Evolutionary conservation across 257 asterid genomes (phyloP), one percentile per base, ranked within the genome.

Genomic region (Salvia rosmarinus): DNA sequence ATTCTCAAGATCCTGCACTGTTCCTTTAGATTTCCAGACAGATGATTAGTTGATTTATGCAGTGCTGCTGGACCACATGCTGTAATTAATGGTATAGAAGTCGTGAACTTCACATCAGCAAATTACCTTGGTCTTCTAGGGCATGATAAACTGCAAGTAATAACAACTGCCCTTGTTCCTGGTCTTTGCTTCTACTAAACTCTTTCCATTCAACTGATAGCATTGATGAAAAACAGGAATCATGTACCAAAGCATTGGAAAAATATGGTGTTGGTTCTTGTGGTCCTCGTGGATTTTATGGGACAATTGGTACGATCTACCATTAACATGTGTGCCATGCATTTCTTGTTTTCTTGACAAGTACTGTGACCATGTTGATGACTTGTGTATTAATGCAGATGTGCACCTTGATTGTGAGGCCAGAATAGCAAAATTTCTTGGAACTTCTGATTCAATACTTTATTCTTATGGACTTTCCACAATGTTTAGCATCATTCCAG

Each of bases 371-470:
- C 60, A 54, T 43, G 52, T 35, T 71, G 71, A 44, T n/a, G 39
- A 9, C 25, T 30, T 71, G 59, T 44, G 37, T 73, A 1, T n/a
- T 68, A 67, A 59, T 80, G 78, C 87, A 90, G 97, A 94, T 84
- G 97, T 94, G 75, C 99, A 94, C 85, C 99, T 94, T 82, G 97
- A 94, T 71, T 94, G 99, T 68, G 99, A 94, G 83, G 89, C 99
- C 77, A 85, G 90, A 77, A 83, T 94, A 80, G 91, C 99, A 3
- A 84, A 85, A 79, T 94, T 94, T 83, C 89, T 94, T 43, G 99
- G 99, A 68, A 94, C 99, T 57, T 81, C 91, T 39, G 97, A 94
- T 78, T 86, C 99, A 54, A 90, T 92, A 78, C 96, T 91, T 60
- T 91, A 91, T 76, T 85, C 96, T 25, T 89, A 89, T 77, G 98